phyloP scores from a whole-genome alignment of 1,139 yeast genomes.

The Debaryomycetaceae sp. region DNA sequence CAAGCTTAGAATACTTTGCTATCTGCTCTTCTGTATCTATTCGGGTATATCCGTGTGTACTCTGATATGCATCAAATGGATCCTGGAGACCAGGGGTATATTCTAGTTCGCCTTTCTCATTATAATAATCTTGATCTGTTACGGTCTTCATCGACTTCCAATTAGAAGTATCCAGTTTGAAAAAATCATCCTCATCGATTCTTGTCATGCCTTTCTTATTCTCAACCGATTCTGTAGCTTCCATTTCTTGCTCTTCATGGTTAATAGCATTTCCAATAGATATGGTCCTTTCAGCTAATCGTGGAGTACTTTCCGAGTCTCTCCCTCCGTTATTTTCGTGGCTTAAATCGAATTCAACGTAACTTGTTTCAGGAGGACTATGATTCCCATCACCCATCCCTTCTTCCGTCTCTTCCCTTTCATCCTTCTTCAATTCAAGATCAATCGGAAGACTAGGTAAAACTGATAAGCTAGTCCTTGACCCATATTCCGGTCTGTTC shows the following conservation, averaged over 20 bases:
- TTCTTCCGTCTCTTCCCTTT: not conserved
- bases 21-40: constrained; percentile 88
- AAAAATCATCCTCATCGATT: constrained; percentile 33
- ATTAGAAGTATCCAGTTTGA: constrained; percentile 26
- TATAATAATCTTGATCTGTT: constrained; percentile 48
- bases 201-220: constrained; percentile 3
- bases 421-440: not conserved
- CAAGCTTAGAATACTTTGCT: constrained; percentile 66
- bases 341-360: constrained; percentile 35
- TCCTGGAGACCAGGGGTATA: constrained; percentile 15
- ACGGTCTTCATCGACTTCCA: constrained; percentile 57
- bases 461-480: constrained; percentile 10
- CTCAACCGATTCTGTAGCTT: constrained; percentile 1
- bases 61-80: constrained; percentile 15
- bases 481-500: constrained; percentile 5
- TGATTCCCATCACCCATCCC: constrained; percentile 3
- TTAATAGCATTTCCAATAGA: not conserved
- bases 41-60: constrained; percentile 71
- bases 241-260: constrained; percentile 1
- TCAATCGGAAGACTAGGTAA: constrained; percentile 11
- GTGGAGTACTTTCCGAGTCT: not conserved
- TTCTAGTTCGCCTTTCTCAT: constrained; percentile 49
- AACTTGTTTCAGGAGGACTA: constrained; percentile 14
- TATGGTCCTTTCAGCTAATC: constrained; percentile 5
- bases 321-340: constrained; percentile 4